These are phyloP conservation scores for Penicillium lagena DNA, from an alignment of 495 filamentous ascomycete species.

Conservation along the genomic window DNA sequence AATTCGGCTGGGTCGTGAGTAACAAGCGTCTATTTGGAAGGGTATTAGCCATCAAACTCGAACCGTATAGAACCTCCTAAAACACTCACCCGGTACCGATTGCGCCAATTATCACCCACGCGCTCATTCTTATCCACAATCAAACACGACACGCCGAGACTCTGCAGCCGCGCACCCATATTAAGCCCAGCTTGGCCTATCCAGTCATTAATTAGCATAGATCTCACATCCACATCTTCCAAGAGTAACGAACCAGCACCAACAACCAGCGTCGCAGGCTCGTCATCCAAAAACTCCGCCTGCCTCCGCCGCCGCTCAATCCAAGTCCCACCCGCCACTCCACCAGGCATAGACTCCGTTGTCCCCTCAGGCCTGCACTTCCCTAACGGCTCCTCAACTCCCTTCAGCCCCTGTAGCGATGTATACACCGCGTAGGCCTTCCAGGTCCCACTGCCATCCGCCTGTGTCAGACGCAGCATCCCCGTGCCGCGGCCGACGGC, in stretches of 20 bases:
- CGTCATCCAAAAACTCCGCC: slow-evolving; percentile 46
- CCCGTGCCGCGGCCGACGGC: slow-evolving; percentile 51
- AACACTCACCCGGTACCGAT: slow-evolving; percentile 43
- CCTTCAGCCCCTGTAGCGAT: slow-evolving; percentile 44
- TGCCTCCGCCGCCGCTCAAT: slow-evolving; percentile 52
- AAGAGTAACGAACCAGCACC: slow-evolving; percentile 40
- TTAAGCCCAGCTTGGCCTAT: slow-evolving; percentile 50
- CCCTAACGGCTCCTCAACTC: slow-evolving; percentile 45
- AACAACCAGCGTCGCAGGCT: slow-evolving; percentile 62
- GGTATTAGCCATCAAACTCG: too few species aligned
- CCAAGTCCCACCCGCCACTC: slow-evolving; percentile 61
- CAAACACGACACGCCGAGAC: slow-evolving; percentile 56
- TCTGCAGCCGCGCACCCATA: slow-evolving; percentile 60
- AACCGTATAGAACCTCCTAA: too few species aligned
- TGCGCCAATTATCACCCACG: slow-evolving; percentile 74
- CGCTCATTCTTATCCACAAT: slow-evolving; percentile 60
- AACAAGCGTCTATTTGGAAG: slow-evolving; percentile 12
- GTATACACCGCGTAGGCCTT: slow-evolving; percentile 64
- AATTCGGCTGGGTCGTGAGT: slow-evolving; percentile 54
- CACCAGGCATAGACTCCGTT: slow-evolving; percentile 49
- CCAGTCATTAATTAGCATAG: slow-evolving; percentile 1
- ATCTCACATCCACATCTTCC: slow-evolving; percentile 7
- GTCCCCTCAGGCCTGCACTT: slow-evolving; percentile 45
- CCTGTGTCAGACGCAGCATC: slow-evolving; percentile 47
- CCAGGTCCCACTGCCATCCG: slow-evolving; percentile 40